A percentile compares a stretch with the other conserved stretches of the same genome.
phyloP scores from a whole-genome alignment of 306 rosid genomes.

The Mucuna pruriens region DNA sequence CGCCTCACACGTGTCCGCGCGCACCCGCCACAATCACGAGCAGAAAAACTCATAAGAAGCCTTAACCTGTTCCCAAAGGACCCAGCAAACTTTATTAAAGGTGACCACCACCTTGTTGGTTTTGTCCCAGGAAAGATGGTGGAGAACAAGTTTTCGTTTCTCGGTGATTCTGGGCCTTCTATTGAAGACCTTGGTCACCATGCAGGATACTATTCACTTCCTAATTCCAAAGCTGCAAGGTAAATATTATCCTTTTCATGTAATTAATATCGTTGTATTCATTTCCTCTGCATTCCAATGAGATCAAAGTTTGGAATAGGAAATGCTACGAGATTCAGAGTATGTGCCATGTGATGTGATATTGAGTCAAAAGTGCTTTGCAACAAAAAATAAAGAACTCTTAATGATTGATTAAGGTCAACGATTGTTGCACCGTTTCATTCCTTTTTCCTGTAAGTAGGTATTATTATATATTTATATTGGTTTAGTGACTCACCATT shows the following conservation, averaged over 20 bases:
- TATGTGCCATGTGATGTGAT: background rate
- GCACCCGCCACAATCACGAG: conserved; percentile 48
- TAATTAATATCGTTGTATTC: background rate
- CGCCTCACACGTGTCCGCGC: background rate
- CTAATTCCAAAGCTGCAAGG: conserved; percentile 79
- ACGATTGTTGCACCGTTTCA: background rate
- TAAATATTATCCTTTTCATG: background rate
- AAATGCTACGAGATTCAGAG: background rate
- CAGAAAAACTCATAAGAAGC: conserved; percentile 67
- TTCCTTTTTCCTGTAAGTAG: background rate
- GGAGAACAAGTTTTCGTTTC: conserved; percentile 61
- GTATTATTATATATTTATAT: background rate
- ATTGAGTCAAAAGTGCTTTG: background rate
- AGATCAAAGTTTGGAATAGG: background rate
- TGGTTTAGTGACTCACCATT: background rate
- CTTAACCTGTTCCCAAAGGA: conserved; percentile 74
- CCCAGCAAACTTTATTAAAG: conserved; percentile 46
- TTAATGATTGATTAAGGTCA: background rate
- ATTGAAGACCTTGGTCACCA: conserved; percentile 83
- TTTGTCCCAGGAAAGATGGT: conserved; percentile 53
- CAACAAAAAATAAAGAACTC: background rate
- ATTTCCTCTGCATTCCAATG: background rate
- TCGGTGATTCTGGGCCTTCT: conserved; percentile 52
- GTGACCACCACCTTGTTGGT: background rate
- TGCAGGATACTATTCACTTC: conserved; percentile 84